These are phyloP conservation scores for Biscogniauxia mediterranea DNA, from an alignment of 2,329 filamentous ascomycete genomes.

Conservation along the genomic window DNA sequence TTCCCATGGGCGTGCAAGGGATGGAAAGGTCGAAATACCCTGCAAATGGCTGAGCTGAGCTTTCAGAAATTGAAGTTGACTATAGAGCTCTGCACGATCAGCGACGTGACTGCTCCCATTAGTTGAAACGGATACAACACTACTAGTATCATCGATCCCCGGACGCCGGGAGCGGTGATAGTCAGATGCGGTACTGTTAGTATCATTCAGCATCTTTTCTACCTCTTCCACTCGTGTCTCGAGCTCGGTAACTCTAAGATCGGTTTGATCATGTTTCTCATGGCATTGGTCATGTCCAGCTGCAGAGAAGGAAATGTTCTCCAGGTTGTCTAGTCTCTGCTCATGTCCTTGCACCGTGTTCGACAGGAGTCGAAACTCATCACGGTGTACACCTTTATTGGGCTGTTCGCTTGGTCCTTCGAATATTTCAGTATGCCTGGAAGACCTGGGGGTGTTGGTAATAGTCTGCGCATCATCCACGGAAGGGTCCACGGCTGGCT, in stretches of 20 bases:
- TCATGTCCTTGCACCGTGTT: slow-evolving; percentile 60
- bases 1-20: slow-evolving; percentile 64
- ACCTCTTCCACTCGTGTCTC: slow-evolving; percentile 63
- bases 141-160: slow-evolving; percentile 45
- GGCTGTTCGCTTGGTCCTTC: slow-evolving; percentile 21
- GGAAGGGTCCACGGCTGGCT: slow-evolving; percentile 21
- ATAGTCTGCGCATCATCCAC: slow-evolving; percentile 30
- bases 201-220: slow-evolving; percentile 52
- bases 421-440: slow-evolving; percentile 19
- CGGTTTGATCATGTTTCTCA: slow-evolving; percentile 64
- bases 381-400: slow-evolving; percentile 28
- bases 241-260: slow-evolving; percentile 67
- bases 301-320: slow-evolving; percentile 67
- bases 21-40: slow-evolving; percentile 53
- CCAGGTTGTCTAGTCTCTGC: slow-evolving; percentile 64
- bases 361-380: slow-evolving; percentile 45
- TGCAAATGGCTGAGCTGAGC: slow-evolving; percentile 57
- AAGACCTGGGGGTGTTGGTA: slow-evolving; percentile 33
- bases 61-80: slow-evolving; percentile 49
- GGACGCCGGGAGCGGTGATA: slow-evolving; percentile 35
- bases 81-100: slow-evolving; percentile 47
- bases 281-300: slow-evolving; percentile 66
- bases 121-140: slow-evolving; percentile 47
- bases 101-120: slow-evolving; percentile 38
- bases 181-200: slow-evolving; percentile 38